These are phyloP conservation scores for Blastobotrys aristatus DNA, from an alignment of 1,139 yeast species.

Conservation along the genomic window DNA sequence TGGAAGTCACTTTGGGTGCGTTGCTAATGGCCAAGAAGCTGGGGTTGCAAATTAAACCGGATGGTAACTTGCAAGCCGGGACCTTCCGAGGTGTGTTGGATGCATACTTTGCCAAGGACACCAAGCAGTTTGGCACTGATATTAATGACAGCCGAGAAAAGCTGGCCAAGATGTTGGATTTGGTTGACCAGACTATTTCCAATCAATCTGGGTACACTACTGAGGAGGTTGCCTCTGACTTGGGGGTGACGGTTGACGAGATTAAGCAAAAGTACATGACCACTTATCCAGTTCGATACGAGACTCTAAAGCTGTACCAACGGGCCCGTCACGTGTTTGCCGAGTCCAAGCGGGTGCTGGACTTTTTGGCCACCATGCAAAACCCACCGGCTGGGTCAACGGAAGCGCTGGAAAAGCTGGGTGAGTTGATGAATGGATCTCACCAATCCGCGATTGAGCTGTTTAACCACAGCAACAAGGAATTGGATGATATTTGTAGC, in stretches of 20 bases:
- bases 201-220: conserved; percentile 47
- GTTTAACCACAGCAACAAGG: conserved; percentile 54
- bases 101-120: conserved; percentile 39
- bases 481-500: conserved; percentile 47
- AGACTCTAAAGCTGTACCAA: conserved; percentile 50
- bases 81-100: conserved; percentile 63
- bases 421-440: conserved; percentile 54
- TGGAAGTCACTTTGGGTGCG: conserved; percentile 62
- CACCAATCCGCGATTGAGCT: conserved; percentile 48
- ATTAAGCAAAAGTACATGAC: conserved; percentile 46
- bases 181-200: conserved; percentile 40
- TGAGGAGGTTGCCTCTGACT: conserved; percentile 44
- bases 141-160: conserved; percentile 41
- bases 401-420: conserved; percentile 37
- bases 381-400: conserved; percentile 1
- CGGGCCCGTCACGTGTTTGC: conserved; percentile 60
- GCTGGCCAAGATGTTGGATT: conserved; percentile 39
- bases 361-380: conserved; percentile 43
- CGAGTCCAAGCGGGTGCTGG: conserved; percentile 58
- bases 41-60: conserved; percentile 43
- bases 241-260: conserved; percentile 43
- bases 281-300: conserved; percentile 54
- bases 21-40: conserved; percentile 49
- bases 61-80: conserved; percentile 57
- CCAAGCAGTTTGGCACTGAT: conserved; percentile 46